phyloP scores from a whole-genome alignment of 176 grass and related monocot species.

The Musa itinerans region DNA sequence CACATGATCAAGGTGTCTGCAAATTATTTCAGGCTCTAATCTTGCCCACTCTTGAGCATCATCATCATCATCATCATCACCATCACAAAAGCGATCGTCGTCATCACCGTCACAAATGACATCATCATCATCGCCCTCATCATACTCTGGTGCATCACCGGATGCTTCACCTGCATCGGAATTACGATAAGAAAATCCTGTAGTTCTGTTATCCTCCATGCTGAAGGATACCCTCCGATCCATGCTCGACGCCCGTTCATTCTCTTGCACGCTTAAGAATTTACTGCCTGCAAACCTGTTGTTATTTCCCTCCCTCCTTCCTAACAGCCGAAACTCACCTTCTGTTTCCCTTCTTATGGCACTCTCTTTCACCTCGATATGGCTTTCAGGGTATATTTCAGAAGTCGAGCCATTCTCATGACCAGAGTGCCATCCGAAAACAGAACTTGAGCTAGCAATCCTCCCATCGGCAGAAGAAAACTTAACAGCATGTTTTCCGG shows the following conservation, averaged over 20 bases:
- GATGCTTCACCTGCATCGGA: slow-evolving; percentile 76
- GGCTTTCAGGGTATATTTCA: slow-evolving; percentile 36
- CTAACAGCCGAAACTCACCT: slow-evolving; percentile 84
- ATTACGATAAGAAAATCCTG: slow-evolving; percentile 37
- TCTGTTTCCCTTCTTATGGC: slow-evolving; percentile 96
- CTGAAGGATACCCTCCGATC: slow-evolving; percentile 77
- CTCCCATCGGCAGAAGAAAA: slow-evolving; percentile 42
- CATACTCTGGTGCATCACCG: slow-evolving; percentile 35
- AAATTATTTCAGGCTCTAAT: slow-evolving; percentile 77
- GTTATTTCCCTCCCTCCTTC: slow-evolving; percentile 67
- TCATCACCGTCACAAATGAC: slow-evolving; percentile 31
- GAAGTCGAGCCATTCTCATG: slow-evolving; percentile 53
- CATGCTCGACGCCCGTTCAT: slow-evolving; percentile 49
- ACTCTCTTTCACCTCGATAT: slow-evolving; percentile 67
- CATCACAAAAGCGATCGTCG: slow-evolving; percentile 51
- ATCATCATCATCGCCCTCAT: slow-evolving; percentile 33
- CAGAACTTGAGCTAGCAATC: slow-evolving; percentile 29
- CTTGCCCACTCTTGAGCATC: slow-evolving; percentile 50
- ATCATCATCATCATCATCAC: slow-evolving; percentile 65
- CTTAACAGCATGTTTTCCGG: slow-evolving; percentile 31
- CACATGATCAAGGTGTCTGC: slow-evolving; percentile 89
- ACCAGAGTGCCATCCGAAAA: slow-evolving; percentile 25
- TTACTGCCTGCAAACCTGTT: slow-evolving; percentile 51
- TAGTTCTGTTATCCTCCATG: slow-evolving; percentile 48
- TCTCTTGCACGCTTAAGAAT: slow-evolving; percentile 68